These are phyloP conservation scores for Populus hybrid DNA, from an alignment of 441 rosid genomes.

Conservation along the genomic window DNA sequence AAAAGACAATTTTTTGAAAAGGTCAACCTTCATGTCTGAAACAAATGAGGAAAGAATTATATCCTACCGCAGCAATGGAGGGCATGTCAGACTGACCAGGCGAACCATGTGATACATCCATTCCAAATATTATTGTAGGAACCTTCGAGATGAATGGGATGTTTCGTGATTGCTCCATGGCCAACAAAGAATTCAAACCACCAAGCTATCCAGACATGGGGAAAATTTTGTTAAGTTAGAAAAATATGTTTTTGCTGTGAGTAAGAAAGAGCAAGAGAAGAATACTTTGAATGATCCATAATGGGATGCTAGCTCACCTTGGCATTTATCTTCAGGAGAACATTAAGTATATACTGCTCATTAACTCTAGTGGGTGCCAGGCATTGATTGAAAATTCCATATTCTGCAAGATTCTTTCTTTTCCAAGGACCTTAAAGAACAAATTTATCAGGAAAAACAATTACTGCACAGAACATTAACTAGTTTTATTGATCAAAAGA, in stretches of 20 bases:
- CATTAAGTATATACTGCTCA: slow-evolving; percentile 66
- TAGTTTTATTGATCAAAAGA: not conserved
- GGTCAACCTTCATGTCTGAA: not conserved
- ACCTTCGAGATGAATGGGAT: slow-evolving; percentile 59
- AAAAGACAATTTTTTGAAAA: not conserved
- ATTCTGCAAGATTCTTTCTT: slow-evolving; percentile 55
- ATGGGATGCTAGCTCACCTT: slow-evolving; percentile 36
- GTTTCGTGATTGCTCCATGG: slow-evolving; percentile 50
- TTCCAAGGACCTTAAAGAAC: slow-evolving; percentile 66
- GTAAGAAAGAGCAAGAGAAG: not conserved
- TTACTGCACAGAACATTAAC: no score
- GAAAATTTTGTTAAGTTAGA: slow-evolving; percentile 9
- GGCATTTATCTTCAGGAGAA: slow-evolving; percentile 71
- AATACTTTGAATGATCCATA: not conserved
- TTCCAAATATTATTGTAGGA: slow-evolving; percentile 69
- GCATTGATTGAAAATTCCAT: slow-evolving; percentile 69
- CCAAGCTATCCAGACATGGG: slow-evolving; percentile 54
- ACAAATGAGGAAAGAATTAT: not conserved
- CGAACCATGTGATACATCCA: slow-evolving; percentile 83
- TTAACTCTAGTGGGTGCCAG: slow-evolving; percentile 55
- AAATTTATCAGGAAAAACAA: not conserved
- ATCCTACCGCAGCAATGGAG: slow-evolving; percentile 68
- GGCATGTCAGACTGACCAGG: slow-evolving; percentile 70
- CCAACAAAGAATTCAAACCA: slow-evolving; percentile 61
- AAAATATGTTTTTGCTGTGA: not conserved